Conservation (phyloP, 805 yeast species). For the Myxozyma neglecta region DNA sequence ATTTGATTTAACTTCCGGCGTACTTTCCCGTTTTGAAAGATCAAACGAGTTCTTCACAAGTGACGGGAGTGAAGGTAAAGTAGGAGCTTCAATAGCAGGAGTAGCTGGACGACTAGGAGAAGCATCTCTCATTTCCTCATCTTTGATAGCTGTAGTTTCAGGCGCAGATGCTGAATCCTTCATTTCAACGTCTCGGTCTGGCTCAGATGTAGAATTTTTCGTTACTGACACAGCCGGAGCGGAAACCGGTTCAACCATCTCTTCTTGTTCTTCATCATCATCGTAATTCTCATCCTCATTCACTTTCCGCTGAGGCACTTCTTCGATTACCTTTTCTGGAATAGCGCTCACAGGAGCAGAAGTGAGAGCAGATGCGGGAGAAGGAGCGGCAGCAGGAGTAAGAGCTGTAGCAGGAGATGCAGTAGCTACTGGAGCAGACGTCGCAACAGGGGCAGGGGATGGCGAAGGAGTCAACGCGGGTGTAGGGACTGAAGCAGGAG, state of each 20-base stretch:
- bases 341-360: background rate
- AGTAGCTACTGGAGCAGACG: background rate
- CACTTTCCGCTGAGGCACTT: conserved; percentile 28
- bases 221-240: background rate
- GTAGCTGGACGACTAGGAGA: background rate
- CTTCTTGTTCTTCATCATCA: conserved; percentile 28
- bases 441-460: background rate
- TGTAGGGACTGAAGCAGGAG: too few relatives aligned
- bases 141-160: conserved; percentile 16
- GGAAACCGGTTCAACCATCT: background rate
- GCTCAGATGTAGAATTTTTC: background rate
- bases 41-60: background rate
- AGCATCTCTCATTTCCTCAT: conserved; percentile 7
- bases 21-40: background rate
- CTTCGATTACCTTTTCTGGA: conserved; percentile 10
- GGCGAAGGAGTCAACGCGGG: background rate
- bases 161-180: background rate
- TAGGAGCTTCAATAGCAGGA: background rate
- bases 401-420: conserved; percentile 1
- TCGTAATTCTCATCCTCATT: conserved; percentile 31
- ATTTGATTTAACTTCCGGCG: background rate
- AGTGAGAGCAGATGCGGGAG: background rate
- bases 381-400: background rate
- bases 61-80: background rate
- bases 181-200: conserved; percentile 8